Conservation (phyloP, 192 early-diverging fungal genomes). For the Coemansia sp. region DNA sequence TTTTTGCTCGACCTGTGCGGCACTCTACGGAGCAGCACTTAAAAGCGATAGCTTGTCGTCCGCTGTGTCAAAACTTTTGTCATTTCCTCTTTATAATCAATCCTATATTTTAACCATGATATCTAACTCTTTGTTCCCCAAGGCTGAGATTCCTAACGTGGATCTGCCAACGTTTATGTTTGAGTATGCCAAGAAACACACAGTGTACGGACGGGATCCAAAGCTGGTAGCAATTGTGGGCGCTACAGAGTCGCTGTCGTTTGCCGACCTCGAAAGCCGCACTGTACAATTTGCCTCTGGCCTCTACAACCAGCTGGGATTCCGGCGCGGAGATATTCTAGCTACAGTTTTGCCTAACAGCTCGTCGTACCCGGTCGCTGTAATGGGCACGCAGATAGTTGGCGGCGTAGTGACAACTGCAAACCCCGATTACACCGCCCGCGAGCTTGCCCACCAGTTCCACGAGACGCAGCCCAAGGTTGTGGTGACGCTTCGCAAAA, state of each 20-base stretch:
- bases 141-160: conserved; percentile 23
- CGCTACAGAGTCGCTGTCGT: conserved; percentile 18
- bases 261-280: conserved; percentile 26
- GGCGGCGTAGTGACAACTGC: conserved; percentile 71
- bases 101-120: conserved; percentile 28
- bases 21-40: neutral
- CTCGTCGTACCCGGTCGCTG: conserved; percentile 61
- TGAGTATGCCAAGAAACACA: conserved; percentile 17
- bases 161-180: conserved; percentile 53
- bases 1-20: too few relatives aligned
- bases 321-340: conserved; percentile 69
- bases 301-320: conserved; percentile 50
- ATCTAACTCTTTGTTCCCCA: conserved; percentile 28
- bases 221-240: conserved; percentile 26
- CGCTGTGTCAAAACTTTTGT: neutral
- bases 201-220: conserved; percentile 40
- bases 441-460: conserved; percentile 79
- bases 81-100: neutral
- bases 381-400: conserved; percentile 63
- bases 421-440: conserved; percentile 80
- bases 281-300: conserved; percentile 41
- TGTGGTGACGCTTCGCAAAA: conserved; percentile 58
- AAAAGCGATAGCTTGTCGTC: neutral
- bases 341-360: conserved; percentile 73
- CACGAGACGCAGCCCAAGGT: conserved; percentile 63